Conservation (phyloP, 106 monocot species). For the Dendrobium officinale region DNA sequence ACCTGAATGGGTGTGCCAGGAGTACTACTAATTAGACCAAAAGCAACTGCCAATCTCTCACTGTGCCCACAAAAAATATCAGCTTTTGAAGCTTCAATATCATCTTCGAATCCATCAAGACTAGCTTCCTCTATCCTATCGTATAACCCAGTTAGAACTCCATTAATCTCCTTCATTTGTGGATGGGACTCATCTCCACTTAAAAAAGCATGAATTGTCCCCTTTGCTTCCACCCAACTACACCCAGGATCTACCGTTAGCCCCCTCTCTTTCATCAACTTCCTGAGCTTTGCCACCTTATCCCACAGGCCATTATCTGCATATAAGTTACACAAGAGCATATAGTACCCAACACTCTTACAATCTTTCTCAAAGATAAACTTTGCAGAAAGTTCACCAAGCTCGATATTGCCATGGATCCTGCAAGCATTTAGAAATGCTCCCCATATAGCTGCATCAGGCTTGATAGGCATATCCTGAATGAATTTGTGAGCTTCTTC, state of each 20-base stretch:
- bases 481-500: constrained; percentile 58
- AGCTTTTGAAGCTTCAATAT: constrained; percentile 54
- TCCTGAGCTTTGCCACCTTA: constrained; percentile 55
- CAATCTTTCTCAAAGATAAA: constrained; percentile 53
- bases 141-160: constrained; percentile 48
- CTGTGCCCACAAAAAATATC: constrained; percentile 94
- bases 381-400: constrained; percentile 70
- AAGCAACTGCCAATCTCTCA: constrained; percentile 77
- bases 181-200: constrained; percentile 74
- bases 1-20: constrained; percentile 77
- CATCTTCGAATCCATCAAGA: constrained; percentile 13
- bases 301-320: constrained; percentile 57
- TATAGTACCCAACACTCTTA: constrained; percentile 43
- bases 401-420: constrained; percentile 47
- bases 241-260: constrained; percentile 65
- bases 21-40: constrained; percentile 70
- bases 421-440: constrained; percentile 84
- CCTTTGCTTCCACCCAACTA: constrained; percentile 86
- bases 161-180: constrained; percentile 64
- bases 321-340: constrained; percentile 71
- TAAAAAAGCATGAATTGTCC: constrained; percentile 71
- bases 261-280: constrained; percentile 63
- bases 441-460: constrained; percentile 78
- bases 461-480: constrained; percentile 61
- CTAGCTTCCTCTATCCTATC: constrained; percentile 41